Percentiles rank a stretch among this genome's conserved stretches.
Evolutionary conservation across 345 rosid species (phyloP).

Genomic region (Schrenkiella parvula): DNA sequence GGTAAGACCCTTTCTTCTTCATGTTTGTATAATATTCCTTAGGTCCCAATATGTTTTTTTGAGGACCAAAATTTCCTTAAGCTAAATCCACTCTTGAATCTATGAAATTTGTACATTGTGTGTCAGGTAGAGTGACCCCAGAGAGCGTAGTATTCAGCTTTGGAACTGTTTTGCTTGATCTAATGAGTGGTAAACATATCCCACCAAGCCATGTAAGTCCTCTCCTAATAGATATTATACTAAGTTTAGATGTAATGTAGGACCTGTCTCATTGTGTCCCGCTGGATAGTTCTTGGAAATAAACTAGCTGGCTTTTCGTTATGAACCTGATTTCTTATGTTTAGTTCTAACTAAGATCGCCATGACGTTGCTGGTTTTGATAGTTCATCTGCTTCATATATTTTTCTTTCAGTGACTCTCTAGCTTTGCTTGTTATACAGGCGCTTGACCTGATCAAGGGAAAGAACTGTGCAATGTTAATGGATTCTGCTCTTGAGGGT

Average conservation of each 20-base stretch:
- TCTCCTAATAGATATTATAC: not conserved
- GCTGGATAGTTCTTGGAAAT: not conserved
- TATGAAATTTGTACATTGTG: not conserved
- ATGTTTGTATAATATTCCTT: not conserved
- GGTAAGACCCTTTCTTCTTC: slow-evolving; percentile 37
- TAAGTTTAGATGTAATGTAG: not conserved
- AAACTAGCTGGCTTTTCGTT: not conserved
- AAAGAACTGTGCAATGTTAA: slow-evolving; percentile 83
- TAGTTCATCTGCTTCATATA: not conserved
- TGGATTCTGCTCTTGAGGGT: slow-evolving; percentile 95
- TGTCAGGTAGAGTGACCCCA: slow-evolving; percentile 86
- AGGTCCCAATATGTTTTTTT: not conserved
- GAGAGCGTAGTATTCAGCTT: slow-evolving; percentile 98
- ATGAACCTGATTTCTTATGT: not conserved
- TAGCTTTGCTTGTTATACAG: slow-evolving; percentile 40
- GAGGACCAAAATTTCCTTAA: not conserved
- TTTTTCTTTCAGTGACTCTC: not conserved
- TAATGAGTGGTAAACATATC: slow-evolving; percentile 95
- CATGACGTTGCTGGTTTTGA: not conserved
- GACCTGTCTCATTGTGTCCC: not conserved
- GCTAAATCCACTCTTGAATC: not conserved
- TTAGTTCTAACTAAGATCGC: not conserved
- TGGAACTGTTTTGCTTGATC: slow-evolving; percentile 92
- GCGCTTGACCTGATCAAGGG: slow-evolving; percentile 93
- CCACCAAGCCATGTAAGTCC: slow-evolving; percentile 94